These are phyloP conservation scores for Tillandsia fasciculata DNA, from an alignment of 176 grass and related monocot genomes.

Conservation along the genomic window DNA sequence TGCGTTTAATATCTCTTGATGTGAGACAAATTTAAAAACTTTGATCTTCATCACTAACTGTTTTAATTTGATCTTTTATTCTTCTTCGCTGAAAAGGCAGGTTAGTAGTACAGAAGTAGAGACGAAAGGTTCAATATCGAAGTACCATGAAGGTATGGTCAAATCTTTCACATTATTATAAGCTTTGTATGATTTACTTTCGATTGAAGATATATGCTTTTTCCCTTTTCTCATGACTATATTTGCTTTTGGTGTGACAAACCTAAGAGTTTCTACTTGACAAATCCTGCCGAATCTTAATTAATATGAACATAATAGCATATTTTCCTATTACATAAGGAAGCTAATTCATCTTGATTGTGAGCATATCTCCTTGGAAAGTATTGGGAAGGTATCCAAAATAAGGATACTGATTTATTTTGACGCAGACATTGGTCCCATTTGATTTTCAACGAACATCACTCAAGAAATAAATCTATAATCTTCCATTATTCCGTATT, in stretches of 20 bases:
- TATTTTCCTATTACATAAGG: too few species aligned
- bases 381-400: too few species aligned
- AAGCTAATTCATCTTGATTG: too few species aligned
- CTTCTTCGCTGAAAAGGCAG: slow-evolving; percentile 36
- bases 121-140: not conserved
- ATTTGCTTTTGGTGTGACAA: not conserved
- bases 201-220: not conserved
- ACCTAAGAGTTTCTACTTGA: not conserved
- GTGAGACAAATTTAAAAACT: not conserved
- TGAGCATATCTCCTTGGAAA: too few species aligned
- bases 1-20: not conserved
- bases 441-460: too few species aligned
- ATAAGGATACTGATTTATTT: too few species aligned
- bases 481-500: not conserved
- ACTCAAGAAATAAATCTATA: too few species aligned
- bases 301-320: too few species aligned
- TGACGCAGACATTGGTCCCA: too few species aligned
- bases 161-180: not conserved
- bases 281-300: too few species aligned
- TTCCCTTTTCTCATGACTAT: not conserved
- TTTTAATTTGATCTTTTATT: slow-evolving; percentile 20
- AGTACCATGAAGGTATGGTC: slow-evolving; percentile 18
- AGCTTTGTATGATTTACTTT: not conserved
- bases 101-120: not conserved
- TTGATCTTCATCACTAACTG: too few species aligned